Conservation (phyloP, 2,329 filamentous ascomycete species). For the Colletotrichum scovillei region DNA sequence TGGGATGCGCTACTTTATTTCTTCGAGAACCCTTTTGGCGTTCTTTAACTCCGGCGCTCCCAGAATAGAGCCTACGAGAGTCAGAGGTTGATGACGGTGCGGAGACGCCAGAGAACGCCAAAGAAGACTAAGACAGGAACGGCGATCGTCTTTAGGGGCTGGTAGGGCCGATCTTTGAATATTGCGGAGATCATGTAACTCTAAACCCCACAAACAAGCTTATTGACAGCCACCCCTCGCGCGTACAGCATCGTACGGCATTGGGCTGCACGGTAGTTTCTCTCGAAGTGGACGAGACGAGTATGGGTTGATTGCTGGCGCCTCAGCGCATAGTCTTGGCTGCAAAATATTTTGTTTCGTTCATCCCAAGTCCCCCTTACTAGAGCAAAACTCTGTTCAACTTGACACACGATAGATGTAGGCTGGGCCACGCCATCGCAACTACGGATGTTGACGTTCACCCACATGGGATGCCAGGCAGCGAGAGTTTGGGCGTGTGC, state of each 20-base stretch:
- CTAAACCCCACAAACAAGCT: constrained; percentile 3
- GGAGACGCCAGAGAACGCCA: background rate
- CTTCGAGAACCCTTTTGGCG: background rate
- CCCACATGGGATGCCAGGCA: background rate
- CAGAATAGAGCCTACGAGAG: background rate
- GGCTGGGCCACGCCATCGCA: background rate
- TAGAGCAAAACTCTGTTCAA: background rate
- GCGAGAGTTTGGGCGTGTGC: background rate
- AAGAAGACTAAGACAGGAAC: background rate
- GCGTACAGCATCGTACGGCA: background rate
- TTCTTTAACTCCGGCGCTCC: background rate
- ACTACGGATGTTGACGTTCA: background rate
- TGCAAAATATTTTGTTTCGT: background rate
- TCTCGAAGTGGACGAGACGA: background rate
- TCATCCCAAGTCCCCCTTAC: background rate
- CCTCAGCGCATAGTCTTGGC: background rate
- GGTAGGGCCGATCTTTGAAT: constrained; percentile 7
- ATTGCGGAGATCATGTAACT: constrained; percentile 21
- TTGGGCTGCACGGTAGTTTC: background rate
- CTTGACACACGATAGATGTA: background rate
- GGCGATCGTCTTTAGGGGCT: background rate
- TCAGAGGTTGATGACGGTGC: background rate
- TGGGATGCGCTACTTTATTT: background rate
- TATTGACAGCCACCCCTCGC: background rate
- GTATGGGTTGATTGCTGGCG: background rate